Conservation (phyloP, 495 filamentous ascomycete species). For the Saxophila tyrrhenica region DNA sequence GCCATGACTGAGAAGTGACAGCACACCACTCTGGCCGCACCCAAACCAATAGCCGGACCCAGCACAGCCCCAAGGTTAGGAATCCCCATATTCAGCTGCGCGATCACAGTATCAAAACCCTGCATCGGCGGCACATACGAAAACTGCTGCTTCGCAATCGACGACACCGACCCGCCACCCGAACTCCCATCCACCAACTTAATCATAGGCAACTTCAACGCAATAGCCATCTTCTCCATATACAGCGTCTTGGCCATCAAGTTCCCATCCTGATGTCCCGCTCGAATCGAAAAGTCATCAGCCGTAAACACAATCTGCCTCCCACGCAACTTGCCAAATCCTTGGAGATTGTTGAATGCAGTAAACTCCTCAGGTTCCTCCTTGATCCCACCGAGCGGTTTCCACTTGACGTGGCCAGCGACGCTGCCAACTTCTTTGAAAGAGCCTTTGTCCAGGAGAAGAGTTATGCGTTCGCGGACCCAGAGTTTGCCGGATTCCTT, state of each 20-base stretch:
- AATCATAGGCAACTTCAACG: slow-evolving; percentile 40
- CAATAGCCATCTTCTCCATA: slow-evolving; percentile 38
- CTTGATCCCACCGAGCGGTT: slow-evolving; percentile 34
- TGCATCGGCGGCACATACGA: slow-evolving; percentile 1
- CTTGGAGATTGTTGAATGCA: slow-evolving; percentile 23
- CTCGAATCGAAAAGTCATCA: slow-evolving; percentile 53
- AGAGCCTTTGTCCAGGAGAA: slow-evolving; percentile 41
- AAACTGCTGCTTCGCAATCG: slow-evolving; percentile 34
- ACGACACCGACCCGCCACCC: slow-evolving; percentile 51
- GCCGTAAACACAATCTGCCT: slow-evolving; percentile 48
- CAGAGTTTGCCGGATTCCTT: slow-evolving; percentile 55
- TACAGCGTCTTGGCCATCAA: slow-evolving; percentile 45
- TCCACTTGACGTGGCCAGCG: slow-evolving; percentile 48
- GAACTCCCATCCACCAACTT: slow-evolving; percentile 54
- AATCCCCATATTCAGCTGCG: slow-evolving; percentile 50
- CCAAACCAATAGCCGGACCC: slow-evolving; percentile 52
- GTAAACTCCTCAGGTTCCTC: slow-evolving; percentile 35
- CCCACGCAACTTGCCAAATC: slow-evolving; percentile 39
- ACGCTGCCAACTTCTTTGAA: slow-evolving; percentile 49
- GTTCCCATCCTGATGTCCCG: slow-evolving; percentile 50
- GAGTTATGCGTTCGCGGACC: slow-evolving; percentile 48
- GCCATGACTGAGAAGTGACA: slow-evolving; percentile 60
- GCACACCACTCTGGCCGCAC: slow-evolving; percentile 46
- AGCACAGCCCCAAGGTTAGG: slow-evolving; percentile 47
- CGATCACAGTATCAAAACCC: slow-evolving; percentile 20